phyloP scores from a whole-genome alignment of 2,329 filamentous ascomycete species.

The Helotiales sp. region DNA sequence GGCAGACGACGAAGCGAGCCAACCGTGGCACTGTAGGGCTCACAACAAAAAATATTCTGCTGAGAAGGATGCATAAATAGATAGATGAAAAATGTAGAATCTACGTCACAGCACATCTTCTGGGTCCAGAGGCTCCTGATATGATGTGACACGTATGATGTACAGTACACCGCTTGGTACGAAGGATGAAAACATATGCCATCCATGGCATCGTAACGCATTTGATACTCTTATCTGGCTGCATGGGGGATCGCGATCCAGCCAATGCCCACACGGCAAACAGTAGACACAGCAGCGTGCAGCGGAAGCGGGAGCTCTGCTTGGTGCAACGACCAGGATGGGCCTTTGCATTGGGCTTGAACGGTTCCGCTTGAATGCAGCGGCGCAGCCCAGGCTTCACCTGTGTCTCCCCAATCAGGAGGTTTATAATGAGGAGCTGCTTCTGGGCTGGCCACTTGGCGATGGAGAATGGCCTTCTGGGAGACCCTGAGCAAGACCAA shows the following conservation, averaged over 20 bases:
- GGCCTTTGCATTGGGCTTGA: slow-evolving; percentile 4
- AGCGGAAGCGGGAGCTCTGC: slow-evolving; percentile 6
- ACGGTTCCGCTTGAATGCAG: slow-evolving; percentile 9
- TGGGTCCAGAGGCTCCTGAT: slow-evolving; percentile 18
- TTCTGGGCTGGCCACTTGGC: slow-evolving; percentile 1
- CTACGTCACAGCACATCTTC: slow-evolving; percentile 29
- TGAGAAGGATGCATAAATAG: slow-evolving; percentile 13
- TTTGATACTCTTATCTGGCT: slow-evolving; percentile 1
- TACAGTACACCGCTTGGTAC: slow-evolving; percentile 19
- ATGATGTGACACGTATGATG: slow-evolving; percentile 31
- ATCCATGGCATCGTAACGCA: background rate
- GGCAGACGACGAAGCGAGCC: slow-evolving; percentile 1
- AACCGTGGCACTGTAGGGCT: background rate
- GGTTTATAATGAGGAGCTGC: background rate
- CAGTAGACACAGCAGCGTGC: background rate
- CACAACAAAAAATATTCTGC: slow-evolving; percentile 2
- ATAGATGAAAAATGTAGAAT: background rate
- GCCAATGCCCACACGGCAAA: background rate
- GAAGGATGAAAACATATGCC: slow-evolving; percentile 3
- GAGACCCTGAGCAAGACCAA: background rate
- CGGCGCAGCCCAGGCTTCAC: background rate
- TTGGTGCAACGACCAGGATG: slow-evolving; percentile 1
- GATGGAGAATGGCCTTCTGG: background rate
- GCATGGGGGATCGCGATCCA: background rate
- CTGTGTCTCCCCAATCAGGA: slow-evolving; percentile 11